Percentiles rank a stretch among this genome's conserved stretches.
Conservation (phyloP, 1,284 basidiomycete genomes). For the Ceratorhiza oryzae-sativae region DNA sequence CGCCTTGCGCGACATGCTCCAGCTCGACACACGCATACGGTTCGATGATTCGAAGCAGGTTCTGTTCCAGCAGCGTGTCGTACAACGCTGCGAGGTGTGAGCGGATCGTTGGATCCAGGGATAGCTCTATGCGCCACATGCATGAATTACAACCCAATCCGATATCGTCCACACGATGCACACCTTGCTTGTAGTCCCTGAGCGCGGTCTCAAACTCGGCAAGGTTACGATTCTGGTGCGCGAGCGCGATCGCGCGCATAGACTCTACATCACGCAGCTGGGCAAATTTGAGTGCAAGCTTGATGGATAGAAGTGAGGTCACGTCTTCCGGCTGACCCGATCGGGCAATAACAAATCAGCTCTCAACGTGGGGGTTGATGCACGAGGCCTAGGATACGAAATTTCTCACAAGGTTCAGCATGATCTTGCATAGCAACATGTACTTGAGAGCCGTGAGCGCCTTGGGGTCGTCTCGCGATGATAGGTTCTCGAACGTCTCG, state of each 20-base stretch:
- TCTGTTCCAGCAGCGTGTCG: constrained; percentile 95
- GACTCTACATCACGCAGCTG: constrained; percentile 72
- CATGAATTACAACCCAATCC: not conserved
- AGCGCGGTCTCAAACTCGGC: constrained; percentile 89
- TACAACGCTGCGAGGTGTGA: constrained; percentile 93
- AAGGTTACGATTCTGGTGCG: constrained; percentile 90
- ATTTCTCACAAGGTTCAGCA: constrained; percentile 85
- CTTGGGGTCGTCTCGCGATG: constrained; percentile 70
- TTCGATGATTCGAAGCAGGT: constrained; percentile 92
- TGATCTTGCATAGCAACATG: constrained; percentile 97
- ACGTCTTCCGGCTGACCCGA: constrained; percentile 87
- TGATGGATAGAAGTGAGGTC: constrained; percentile 82
- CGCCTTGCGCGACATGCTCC: constrained; percentile 85
- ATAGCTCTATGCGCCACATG: constrained; percentile 69
- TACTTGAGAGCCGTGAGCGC: constrained; percentile 93
- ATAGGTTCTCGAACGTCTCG: constrained; percentile 89
- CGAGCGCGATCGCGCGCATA: constrained; percentile 92
- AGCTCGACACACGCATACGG: constrained; percentile 94
- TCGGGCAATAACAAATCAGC: not conserved
- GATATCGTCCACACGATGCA: constrained; percentile 44
- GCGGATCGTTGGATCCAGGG: constrained; percentile 91
- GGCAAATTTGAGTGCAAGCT: constrained; percentile 78
- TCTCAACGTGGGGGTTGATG: constrained; percentile 10
- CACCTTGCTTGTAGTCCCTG: constrained; percentile 86
- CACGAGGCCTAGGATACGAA: not conserved